Evolutionary conservation across 192 early-diverging fungal genomes (phyloP).

Genomic region (Coemansia brasiliensis): DNA sequence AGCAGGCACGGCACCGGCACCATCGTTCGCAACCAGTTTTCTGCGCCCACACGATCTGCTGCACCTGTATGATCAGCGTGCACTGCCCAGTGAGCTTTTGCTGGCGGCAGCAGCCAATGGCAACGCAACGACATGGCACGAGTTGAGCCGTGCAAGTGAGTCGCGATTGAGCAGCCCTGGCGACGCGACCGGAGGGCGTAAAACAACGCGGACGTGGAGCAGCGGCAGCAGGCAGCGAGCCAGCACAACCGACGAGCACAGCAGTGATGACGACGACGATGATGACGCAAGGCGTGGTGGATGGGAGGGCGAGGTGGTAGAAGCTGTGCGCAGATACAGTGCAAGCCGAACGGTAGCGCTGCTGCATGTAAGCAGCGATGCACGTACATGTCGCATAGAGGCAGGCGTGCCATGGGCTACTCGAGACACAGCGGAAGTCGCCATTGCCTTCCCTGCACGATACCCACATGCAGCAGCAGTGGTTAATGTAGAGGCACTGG

Average conservation of each 20-base stretch:
- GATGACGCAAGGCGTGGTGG: slow-evolving; percentile 2
- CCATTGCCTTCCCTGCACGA: slow-evolving; percentile 19
- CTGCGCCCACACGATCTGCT: slow-evolving; percentile 40
- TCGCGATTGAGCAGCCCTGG: slow-evolving; percentile 12
- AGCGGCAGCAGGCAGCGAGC: neutral
- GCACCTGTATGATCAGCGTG: slow-evolving; percentile 23
- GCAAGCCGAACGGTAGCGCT: slow-evolving; percentile 11
- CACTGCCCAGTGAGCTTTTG: slow-evolving; percentile 27
- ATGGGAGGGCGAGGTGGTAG: slow-evolving; percentile 10
- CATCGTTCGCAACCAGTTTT: slow-evolving; percentile 48
- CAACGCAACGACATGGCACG: slow-evolving; percentile 6
- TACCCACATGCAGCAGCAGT: slow-evolving; percentile 23
- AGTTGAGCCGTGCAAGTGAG: neutral
- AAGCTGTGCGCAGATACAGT: slow-evolving; percentile 24
- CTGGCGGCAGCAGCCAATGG: slow-evolving; percentile 10
- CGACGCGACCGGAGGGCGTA: neutral
- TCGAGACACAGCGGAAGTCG: slow-evolving; percentile 22
- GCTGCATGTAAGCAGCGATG: slow-evolving; percentile 1
- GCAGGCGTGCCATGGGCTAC: slow-evolving; percentile 39
- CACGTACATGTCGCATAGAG: slow-evolving; percentile 17
- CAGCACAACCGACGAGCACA: slow-evolving; percentile 37
- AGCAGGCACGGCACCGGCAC: neutral
- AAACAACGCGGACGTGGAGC: neutral
- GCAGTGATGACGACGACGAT: slow-evolving; percentile 47
- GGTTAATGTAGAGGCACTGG: slow-evolving; percentile 10